phyloP scores from a whole-genome alignment of 306 rosid species.

The Cicer bijugum region DNA sequence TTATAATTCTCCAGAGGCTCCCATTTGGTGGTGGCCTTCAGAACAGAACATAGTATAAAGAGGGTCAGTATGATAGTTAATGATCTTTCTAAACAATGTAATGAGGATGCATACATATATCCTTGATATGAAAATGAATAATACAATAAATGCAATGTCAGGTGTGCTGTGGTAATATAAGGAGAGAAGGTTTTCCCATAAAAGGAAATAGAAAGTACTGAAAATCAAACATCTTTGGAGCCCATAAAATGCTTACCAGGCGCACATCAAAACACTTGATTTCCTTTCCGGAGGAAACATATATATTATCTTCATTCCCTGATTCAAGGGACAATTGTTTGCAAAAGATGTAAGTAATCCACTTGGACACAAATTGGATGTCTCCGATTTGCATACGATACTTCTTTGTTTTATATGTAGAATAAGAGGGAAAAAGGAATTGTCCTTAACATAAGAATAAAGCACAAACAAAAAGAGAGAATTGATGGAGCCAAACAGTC shows the following conservation, averaged over 20 bases:
- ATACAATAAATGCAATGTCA: slow-evolving; percentile 9
- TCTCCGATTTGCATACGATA: neutral
- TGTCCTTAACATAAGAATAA: slow-evolving; percentile 20
- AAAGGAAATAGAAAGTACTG: slow-evolving; percentile 17
- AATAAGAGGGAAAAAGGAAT: slow-evolving; percentile 2
- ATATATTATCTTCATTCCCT: slow-evolving; percentile 82
- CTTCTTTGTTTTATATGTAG: neutral
- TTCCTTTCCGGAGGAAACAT: slow-evolving; percentile 79
- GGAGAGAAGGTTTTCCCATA: slow-evolving; percentile 14
- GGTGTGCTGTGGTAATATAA: neutral
- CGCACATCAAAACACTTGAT: slow-evolving; percentile 86
- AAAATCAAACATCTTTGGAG: slow-evolving; percentile 31
- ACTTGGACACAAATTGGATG: slow-evolving; percentile 11
- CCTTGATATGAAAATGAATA: slow-evolving; percentile 22
- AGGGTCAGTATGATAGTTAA: slow-evolving; percentile 38
- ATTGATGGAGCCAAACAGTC: neutral
- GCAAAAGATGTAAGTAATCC: slow-evolving; percentile 29
- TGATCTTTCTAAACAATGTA: slow-evolving; percentile 27
- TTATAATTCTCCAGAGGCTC: slow-evolving; percentile 69
- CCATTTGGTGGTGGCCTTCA: slow-evolving; percentile 64
- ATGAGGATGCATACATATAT: slow-evolving; percentile 2
- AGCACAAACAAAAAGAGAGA: neutral
- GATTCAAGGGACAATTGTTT: slow-evolving; percentile 50
- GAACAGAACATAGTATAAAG: slow-evolving; percentile 42
- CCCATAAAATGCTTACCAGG: slow-evolving; percentile 62